A percentile compares a stretch with the other conserved stretches of the same genome.
phyloP scores from a whole-genome alignment of 352 stramenopile genomes.

The Globisporangium paroecandrum region DNA sequence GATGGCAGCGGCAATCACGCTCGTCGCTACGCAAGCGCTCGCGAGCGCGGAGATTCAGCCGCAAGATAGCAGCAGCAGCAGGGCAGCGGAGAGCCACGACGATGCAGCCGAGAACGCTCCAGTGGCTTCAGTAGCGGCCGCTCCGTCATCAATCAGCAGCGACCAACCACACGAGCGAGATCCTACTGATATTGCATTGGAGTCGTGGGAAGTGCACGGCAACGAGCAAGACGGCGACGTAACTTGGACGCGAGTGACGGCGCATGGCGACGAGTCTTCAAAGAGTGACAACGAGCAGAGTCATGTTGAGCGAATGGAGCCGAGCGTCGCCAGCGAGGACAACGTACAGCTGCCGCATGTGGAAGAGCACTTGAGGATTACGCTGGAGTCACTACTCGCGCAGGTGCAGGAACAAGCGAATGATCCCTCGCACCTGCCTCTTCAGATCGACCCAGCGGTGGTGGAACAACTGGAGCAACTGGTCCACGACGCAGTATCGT shows the following conservation, averaged over 20 bases:
- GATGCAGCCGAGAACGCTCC: neutral
- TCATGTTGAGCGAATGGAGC: neutral
- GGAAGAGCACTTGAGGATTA: conserved; percentile 17
- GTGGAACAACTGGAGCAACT: conserved; percentile 25
- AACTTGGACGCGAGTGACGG: neutral
- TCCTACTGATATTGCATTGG: neutral
- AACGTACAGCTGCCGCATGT: neutral
- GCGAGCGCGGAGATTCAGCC: neutral
- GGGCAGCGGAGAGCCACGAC: neutral
- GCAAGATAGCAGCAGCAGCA: neutral
- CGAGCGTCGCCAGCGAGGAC: neutral
- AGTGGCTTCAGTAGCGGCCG: neutral
- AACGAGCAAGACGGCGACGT: neutral
- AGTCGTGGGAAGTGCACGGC: conserved; percentile 13
- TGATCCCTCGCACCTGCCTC: conserved; percentile 4
- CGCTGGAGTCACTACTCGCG: conserved; percentile 21
- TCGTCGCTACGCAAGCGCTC: neutral
- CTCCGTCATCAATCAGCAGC: neutral
- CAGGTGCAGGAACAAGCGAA: conserved; percentile 19
- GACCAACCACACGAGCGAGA: neutral
- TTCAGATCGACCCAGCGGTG: conserved; percentile 8
- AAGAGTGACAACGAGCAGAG: neutral
- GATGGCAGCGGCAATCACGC: neutral
- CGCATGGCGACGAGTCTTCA: neutral
- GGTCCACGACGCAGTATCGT: conserved; percentile 16